Evolutionary conservation across 805 yeast genomes (phyloP).

Genomic region (Lachancea waltii): DNA sequence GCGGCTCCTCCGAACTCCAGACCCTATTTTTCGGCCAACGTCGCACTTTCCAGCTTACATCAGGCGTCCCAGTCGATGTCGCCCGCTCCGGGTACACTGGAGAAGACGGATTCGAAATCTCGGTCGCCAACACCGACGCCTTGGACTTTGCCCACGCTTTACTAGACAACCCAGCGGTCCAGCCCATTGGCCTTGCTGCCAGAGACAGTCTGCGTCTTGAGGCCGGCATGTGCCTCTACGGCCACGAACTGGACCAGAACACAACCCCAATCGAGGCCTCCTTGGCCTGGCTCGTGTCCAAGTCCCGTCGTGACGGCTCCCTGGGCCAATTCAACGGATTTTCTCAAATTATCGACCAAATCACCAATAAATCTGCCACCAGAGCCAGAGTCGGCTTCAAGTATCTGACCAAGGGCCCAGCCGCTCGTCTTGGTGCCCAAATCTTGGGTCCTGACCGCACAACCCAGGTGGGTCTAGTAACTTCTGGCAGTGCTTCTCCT

Average conservation of each 20-base stretch:
- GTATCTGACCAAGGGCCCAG: constrained; percentile 67
- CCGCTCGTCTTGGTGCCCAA: constrained; percentile 78
- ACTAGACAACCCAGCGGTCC: constrained; percentile 48
- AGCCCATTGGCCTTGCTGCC: constrained; percentile 96
- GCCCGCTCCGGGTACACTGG: constrained; percentile 98
- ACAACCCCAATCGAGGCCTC: constrained; percentile 87
- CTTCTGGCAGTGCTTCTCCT: constrained; percentile 63
- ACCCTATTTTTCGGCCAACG: constrained; percentile 69
- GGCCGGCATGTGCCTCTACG: constrained; percentile 98
- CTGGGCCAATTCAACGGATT: constrained; percentile 65
- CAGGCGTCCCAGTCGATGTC: constrained; percentile 52
- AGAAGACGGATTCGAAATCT: constrained; percentile 94
- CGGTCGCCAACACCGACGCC: constrained; percentile 59
- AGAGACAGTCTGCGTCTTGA: constrained; percentile 92
- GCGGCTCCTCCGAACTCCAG: constrained; percentile 40
- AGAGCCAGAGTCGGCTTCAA: constrained; percentile 66
- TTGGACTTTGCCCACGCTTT: constrained; percentile 54
- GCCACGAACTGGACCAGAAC: constrained; percentile 76
- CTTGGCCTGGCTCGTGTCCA: constrained; percentile 83
- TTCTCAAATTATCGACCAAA: constrained; percentile 58
- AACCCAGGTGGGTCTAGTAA: constrained; percentile 46
- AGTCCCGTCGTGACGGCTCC: constrained; percentile 52
- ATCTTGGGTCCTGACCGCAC: constrained; percentile 52
- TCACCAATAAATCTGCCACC: constrained; percentile 55
- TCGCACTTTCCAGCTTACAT: constrained; percentile 32